These are phyloP conservation scores for Striga hermonthica DNA, from an alignment of 305 asterid genomes.

Conservation along the genomic window DNA sequence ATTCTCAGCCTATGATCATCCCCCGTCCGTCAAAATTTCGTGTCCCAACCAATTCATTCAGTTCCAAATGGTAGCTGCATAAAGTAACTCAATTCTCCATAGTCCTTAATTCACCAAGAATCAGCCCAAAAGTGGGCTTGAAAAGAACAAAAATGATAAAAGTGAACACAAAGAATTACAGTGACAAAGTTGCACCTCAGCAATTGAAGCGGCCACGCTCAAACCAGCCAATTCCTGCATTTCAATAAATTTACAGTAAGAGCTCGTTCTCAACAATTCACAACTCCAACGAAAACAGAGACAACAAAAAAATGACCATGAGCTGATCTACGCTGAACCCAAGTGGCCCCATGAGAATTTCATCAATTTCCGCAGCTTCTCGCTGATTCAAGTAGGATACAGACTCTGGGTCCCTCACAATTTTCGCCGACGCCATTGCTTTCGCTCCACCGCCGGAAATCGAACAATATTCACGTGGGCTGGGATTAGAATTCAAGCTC, in stretches of 20 bases:
- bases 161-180: neutral
- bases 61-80: too few species aligned
- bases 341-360: constrained; percentile 46
- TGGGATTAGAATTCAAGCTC: constrained; percentile 36
- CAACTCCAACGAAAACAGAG: constrained; percentile 3
- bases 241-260: constrained; percentile 11
- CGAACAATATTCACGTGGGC: constrained; percentile 41
- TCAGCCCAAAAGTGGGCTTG: neutral
- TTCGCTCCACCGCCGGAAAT: constrained; percentile 34
- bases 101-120: neutral
- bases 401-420: constrained; percentile 40
- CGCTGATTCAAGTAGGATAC: constrained; percentile 48
- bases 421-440: constrained; percentile 60
- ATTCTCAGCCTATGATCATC: too few species aligned
- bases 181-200: constrained; percentile 41
- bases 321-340: constrained; percentile 68
- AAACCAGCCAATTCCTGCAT: constrained; percentile 73
- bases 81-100: too few species aligned
- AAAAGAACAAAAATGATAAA: neutral
- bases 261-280: neutral
- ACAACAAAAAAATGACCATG: constrained; percentile 31
- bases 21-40: too few species aligned
- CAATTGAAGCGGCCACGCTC: constrained; percentile 68
- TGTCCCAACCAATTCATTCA: too few species aligned
- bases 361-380: constrained; percentile 64